Base-by-base conservation (phyloP, 2,329 filamentous ascomycete genomes). In the Xylariaceae sp. region DNA sequence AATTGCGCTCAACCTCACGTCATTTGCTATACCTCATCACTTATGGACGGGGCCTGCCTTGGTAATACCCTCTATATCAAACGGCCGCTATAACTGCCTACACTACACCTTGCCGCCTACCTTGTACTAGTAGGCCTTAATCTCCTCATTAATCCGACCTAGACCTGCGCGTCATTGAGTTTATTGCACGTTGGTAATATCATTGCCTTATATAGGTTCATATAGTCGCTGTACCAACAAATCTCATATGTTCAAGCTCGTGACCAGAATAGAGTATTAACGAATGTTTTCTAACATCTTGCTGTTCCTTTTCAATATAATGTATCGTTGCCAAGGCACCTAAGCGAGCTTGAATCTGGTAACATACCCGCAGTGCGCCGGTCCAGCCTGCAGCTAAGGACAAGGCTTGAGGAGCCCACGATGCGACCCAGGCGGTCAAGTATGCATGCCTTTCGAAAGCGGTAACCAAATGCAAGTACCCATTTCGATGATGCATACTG, bases 341-440 rank as follows among this genome's bases (percentile, higher is more conserved):
- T 36, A 13, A 40, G 23, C 29, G 27, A 13, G 41, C 23, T 46
- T 26, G 18, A 35, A n/a, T 33, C 21, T n/a, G 20, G 37, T 45
- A 18, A 26, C 47, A 32, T 16, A 42, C 20, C 29, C 42, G 16
- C 20, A 15, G 10, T 48, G 11, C 35, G n/a, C 23, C 16, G 29
- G 20, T 15, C 11, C 13, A 35, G 35, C 20, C 39, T 42, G 30
- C 40, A 54, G 29, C 41, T 21, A 41, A 27, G 32, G 32, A 24
- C 23, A 48, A 20, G 35, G 32, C 39, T 35, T 33, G 53, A 44
- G 29, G 48, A 32, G 50, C 45, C 49, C 35, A 21, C 41, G 29
- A 50, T 50, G 54, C 33, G 50, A 35, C 50, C 50, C 27, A 54
- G 43, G 55, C 55, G 55, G 55, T 57, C 55, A 57, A 44, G 36